Evolutionary conservation across 2,329 filamentous ascomycete species (phyloP), one percentile per base, ranked within the genome.

Genomic region (Colletotrichum abscissum): DNA sequence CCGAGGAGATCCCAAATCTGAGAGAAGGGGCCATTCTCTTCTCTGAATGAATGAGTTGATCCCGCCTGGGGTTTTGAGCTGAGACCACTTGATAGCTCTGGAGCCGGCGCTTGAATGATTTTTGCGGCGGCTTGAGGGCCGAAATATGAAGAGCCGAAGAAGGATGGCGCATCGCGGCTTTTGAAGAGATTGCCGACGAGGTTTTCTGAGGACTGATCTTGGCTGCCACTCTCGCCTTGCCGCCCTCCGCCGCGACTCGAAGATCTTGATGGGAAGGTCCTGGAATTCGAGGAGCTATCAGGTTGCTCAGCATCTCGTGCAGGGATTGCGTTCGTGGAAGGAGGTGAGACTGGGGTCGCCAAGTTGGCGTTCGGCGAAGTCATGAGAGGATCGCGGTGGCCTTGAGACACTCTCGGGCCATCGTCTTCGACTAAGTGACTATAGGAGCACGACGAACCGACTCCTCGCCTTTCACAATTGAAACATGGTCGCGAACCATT

Each of bases 1-100:
- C 83, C 83, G 5, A 85, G 76, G 1, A 85, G 75, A 59, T 85
- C 83, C 83, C 83, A 85, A 14, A 84, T 81, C 55, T 84, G 83
- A 3, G 81, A 83, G 38, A 77, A 77, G 0, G 77, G 76, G 0
- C 76, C 74, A n/a, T 75, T 75, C 5, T 77, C 77, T 6, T 73
- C 67, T 1, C 70, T 60, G 60, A 73, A 73, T 0, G 60, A 65
- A 2, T 73, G 70, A 19, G 70, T 73, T 22, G 70, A 70, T 28
- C 76, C 70, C 3, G 74, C 73, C 16, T 76, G 62, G 30, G 71
- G 55, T 67, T 79, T 75, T 74, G 78, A 28, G 67, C 74, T 24
- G 71, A 75, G 16, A 65, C 79, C 55, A 77, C 73, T 66, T 75
- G 78, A 38, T 65, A 78, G 49, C 76, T 78, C 58, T 69, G 77